A percentile compares a stretch with the other conserved stretches of the same genome.
These are phyloP conservation scores for Trametes cinnabarina DNA, from an alignment of 768 basidiomycete genomes.

Conservation along the genomic window DNA sequence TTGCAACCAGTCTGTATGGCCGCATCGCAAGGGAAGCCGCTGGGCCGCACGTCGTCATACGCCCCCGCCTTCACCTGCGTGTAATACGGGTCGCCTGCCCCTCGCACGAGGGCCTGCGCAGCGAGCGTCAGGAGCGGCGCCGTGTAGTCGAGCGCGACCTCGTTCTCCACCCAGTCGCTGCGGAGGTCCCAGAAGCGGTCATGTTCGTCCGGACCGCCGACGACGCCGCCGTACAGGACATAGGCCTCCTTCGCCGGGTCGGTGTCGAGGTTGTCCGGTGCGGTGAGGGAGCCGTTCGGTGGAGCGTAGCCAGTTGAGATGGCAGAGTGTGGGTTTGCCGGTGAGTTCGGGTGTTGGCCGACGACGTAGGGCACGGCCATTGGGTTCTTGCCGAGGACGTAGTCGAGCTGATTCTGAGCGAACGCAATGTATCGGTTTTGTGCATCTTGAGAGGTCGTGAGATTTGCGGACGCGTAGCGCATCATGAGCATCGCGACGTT, in stretches of 20 bases:
- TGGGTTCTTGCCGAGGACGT: slow-evolving; percentile 83
- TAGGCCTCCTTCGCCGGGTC: slow-evolving; percentile 70
- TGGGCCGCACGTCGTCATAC: slow-evolving; percentile 59
- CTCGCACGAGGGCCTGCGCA: slow-evolving; percentile 71
- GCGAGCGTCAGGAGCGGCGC: slow-evolving; percentile 87
- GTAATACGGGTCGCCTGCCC: slow-evolving; percentile 73
- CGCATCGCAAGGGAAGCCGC: slow-evolving; percentile 75
- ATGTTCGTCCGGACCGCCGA: slow-evolving; percentile 79
- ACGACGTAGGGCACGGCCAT: slow-evolving; percentile 90
- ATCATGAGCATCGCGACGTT: slow-evolving; percentile 83
- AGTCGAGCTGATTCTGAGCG: slow-evolving; percentile 75
- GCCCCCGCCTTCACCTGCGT: slow-evolving; percentile 66
- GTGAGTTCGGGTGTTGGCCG: slow-evolving; percentile 87
- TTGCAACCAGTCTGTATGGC: slow-evolving; percentile 56
- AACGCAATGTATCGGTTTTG: slow-evolving; percentile 66
- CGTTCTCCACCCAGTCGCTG: slow-evolving; percentile 86
- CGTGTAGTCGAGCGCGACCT: slow-evolving; percentile 87
- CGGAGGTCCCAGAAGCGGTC: slow-evolving; percentile 85
- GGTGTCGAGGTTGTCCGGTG: slow-evolving; percentile 46
- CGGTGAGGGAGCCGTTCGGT: slow-evolving; percentile 59
- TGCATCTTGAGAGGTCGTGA: slow-evolving; percentile 63
- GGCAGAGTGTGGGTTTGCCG: slow-evolving; percentile 87
- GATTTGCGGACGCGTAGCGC: slow-evolving; percentile 58
- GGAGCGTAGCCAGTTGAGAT: slow-evolving; percentile 75
- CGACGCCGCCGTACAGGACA: slow-evolving; percentile 81